Base-by-base conservation (phyloP, 768 basidiomycete species). In the Kwoniella sp. region DNA sequence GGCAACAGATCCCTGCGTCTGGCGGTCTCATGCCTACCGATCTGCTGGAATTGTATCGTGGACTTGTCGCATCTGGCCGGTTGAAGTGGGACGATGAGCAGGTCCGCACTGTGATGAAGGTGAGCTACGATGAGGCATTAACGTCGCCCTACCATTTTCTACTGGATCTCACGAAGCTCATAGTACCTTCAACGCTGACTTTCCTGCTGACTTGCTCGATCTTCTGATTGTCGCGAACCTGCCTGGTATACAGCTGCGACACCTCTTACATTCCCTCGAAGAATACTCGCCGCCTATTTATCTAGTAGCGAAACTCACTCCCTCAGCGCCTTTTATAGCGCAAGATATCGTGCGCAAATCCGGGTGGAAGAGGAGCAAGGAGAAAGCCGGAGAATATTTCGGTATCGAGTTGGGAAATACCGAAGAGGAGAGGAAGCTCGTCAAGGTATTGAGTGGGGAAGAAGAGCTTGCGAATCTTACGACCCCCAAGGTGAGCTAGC, bases 21-120 rank as follows among this genome's bases (percentile, higher is more conserved):
- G 41, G 41, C 15, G 41, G 41, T 20, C 41, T 45, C 8, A 45
- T 45, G 41, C 41, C 57, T 7, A 73, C 77, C 0, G 86, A 85
- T 73, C 76, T 86, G 4, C 74, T 87, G 3, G 83, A 86, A 54
- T 79, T 81, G 34, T 87, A 87, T 73, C 81, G 83, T 7, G 81
- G 81, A 1, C 71, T 86, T 23, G 84, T 86, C 0, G 81, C 84
- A 0, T 79, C 83, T 17, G 86, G 86, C 0, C 73, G 81, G 58
- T 81, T 87, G 51, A 68, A 82, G 66, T 83, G 83, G 73, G 85
- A 87, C 65, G 83, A 84, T 50, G 85, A 86, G 55, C 86, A 87
- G 69, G 81, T 87, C 37, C 73, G 86, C 23, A 83, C 82, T 12
- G 78, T 86, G 20, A 85, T 85, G 79, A 82, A 85, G 82, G 87